A percentile compares a stretch with the other conserved stretches of the same genome.
phyloP scores from a whole-genome alignment of 2,329 filamentous ascomycete genomes.

The Didymosphaeria variabile region DNA sequence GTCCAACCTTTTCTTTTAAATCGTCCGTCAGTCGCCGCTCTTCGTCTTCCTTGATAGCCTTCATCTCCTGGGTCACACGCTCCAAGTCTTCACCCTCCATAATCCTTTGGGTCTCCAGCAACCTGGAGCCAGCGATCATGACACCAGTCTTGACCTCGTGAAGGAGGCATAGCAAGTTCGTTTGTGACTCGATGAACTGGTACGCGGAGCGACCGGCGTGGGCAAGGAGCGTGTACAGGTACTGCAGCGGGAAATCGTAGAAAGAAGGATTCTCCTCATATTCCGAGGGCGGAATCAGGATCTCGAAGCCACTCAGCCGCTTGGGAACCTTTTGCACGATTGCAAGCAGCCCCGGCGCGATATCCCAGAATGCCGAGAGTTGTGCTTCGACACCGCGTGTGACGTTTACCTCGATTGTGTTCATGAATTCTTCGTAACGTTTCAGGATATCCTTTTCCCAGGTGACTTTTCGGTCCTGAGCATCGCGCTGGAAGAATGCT shows the following conservation, averaged over 20 bases:
- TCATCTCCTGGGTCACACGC: conserved; percentile 58
- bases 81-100: conserved; percentile 50
- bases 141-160: conserved; percentile 89
- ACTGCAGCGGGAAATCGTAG: conserved; percentile 82
- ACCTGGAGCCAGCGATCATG: conserved; percentile 72
- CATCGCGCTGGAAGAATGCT: conserved; percentile 84
- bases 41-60: conserved; percentile 71
- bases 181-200: conserved; percentile 96
- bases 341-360: conserved; percentile 81
- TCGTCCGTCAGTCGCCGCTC: conserved; percentile 79
- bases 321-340: conserved; percentile 82
- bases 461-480: conserved; percentile 72
- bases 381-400: conserved; percentile 89
- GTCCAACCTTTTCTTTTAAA: conserved; percentile 89
- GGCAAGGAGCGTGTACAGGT: conserved; percentile 83
- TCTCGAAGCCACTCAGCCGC: conserved; percentile 67
- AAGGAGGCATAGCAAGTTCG: conserved; percentile 85
- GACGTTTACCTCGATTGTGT: conserved; percentile 84
- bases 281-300: conserved; percentile 81
- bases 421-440: conserved; percentile 78
- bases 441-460: conserved; percentile 77
- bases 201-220: conserved; percentile 94
- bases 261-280: conserved; percentile 88
- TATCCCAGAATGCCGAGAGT: conserved; percentile 96
- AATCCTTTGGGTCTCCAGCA: conserved; percentile 71